Evolutionary conservation across 164 flowering plant species (phyloP).

Genomic region (Taxillus chinensis): DNA sequence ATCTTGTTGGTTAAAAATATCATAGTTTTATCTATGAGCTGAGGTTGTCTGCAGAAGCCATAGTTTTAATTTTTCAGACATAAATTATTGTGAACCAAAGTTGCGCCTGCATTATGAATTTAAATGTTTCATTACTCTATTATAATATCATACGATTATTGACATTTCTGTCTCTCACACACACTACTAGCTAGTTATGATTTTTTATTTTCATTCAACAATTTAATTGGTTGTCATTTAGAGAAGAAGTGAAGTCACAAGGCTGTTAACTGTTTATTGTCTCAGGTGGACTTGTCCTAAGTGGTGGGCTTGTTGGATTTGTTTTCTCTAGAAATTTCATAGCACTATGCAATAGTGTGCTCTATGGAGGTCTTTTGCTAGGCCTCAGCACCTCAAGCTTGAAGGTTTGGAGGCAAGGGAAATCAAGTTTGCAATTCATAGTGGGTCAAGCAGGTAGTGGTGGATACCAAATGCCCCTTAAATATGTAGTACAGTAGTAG

Average conservation of each 20-base stretch:
- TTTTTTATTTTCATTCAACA: too few relatives aligned
- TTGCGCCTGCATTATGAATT: too few relatives aligned
- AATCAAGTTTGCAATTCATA: conserved; percentile 78
- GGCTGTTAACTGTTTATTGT: neutral
- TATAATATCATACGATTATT: too few relatives aligned
- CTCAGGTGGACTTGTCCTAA: conserved; percentile 64
- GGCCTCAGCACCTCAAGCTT: conserved; percentile 63
- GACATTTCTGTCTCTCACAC: too few relatives aligned
- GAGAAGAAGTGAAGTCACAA: neutral
- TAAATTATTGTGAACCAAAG: too few relatives aligned
- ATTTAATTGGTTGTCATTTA: too few relatives aligned
- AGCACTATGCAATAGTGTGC: conserved; percentile 36
- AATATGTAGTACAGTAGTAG: neutral
- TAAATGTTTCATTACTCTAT: too few relatives aligned
- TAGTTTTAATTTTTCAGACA: too few relatives aligned
- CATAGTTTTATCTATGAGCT: too few relatives aligned
- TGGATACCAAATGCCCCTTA: neutral
- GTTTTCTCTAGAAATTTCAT: conserved; percentile 48
- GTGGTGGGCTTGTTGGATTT: conserved; percentile 66
- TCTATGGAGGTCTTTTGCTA: conserved; percentile 70
- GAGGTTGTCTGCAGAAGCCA: too few relatives aligned
- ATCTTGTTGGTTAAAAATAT: too few relatives aligned
- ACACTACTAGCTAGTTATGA: too few relatives aligned
- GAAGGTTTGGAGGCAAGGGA: conserved; percentile 83
- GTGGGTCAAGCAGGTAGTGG: conserved; percentile 87